A percentile compares a stretch with the other conserved stretches of the same genome.
Conservation (phyloP, 768 basidiomycete genomes). For the Udeniomyces megalosporus region DNA sequence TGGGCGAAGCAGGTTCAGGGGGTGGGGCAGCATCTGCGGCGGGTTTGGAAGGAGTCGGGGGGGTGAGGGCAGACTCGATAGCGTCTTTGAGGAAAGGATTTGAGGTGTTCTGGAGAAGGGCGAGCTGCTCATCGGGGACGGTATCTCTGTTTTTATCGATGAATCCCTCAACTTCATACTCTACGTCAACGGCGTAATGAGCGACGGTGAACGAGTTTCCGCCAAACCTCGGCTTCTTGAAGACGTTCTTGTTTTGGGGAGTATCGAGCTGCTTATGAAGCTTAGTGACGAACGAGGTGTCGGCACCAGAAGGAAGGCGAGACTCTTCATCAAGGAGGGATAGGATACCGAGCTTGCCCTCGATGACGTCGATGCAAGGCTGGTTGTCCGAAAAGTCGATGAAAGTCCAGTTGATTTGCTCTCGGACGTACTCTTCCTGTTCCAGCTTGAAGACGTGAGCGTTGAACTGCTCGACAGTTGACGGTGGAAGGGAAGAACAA, state of each 20-base stretch:
- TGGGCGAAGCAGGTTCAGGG: background rate
- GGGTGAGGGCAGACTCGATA: slow-evolving; percentile 66
- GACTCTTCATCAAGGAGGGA: slow-evolving; percentile 95
- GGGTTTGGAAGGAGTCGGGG: slow-evolving; percentile 22
- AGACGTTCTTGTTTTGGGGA: slow-evolving; percentile 68
- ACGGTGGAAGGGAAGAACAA: background rate
- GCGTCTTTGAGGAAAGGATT: slow-evolving; percentile 92
- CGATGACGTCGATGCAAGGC: slow-evolving; percentile 95
- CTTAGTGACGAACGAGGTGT: slow-evolving; percentile 83
- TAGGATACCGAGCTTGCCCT: slow-evolving; percentile 88
- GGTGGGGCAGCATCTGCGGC: background rate
- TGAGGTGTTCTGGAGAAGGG: slow-evolving; percentile 64
- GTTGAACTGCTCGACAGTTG: slow-evolving; percentile 56
- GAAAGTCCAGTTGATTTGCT: slow-evolving; percentile 98
- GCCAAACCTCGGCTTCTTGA: slow-evolving; percentile 98
- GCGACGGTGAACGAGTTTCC: slow-evolving; percentile 94
- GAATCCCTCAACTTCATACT: slow-evolving; percentile 96
- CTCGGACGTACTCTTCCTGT: slow-evolving; percentile 97
- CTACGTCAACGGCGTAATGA: slow-evolving; percentile 95
- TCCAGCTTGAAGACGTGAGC: slow-evolving; percentile 94
- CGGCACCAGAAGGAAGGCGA: slow-evolving; percentile 80
- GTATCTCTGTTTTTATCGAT: slow-evolving; percentile 98
- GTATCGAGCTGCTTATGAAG: slow-evolving; percentile 70
- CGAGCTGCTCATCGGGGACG: slow-evolving; percentile 94
- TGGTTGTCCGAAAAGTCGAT: slow-evolving; percentile 99